Base-by-base conservation (phyloP, 306 rosid species). In the Inga oerstediana region DNA sequence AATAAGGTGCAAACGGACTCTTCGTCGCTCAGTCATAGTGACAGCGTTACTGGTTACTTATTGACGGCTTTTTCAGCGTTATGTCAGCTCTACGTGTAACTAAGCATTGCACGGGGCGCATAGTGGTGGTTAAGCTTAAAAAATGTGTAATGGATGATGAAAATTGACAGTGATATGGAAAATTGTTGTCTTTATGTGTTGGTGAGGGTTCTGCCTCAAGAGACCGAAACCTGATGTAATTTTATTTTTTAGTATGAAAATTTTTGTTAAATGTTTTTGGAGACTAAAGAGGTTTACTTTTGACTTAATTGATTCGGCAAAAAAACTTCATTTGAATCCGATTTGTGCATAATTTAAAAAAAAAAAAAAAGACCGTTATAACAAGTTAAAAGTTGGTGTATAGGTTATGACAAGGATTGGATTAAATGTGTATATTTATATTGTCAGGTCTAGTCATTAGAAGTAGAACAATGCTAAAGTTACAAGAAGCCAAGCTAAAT, bases 61-160 rank as follows among this genome's bases (percentile, higher is more conserved):
- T 72, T 45, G 37, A 44, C 13, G 16, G 20, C 15, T 15, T 30
- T 56, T 80, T 13, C 20, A 34, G 43, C 24, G 46, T 79, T 30
- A 11, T 15, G 75, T 48, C 74, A 79, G 66, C 24, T 78, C 41
- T 78, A 22, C 62, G 27, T 58, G 67, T 72, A 77, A 4, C 83
- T 74, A 74, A 67, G 70, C 78, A 34, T 71, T 41, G 75, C 19
- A 8, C 13, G 75, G 52, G 52, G 52, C 19, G n/a, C 16, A 4
- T 43, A 27, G 34, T 71, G 54, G 75, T 71, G 52, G 54, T 71
- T 20, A 17, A 20, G 30, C 52, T 71, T n/a, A 68, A 35, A 68
- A 68, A 37, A 6, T 37, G 27, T 68, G 48, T 37, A 16, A 12
- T 13, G 73, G 17, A 68, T 16, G 43, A 37, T 48, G 54, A 48